Evolutionary conservation across 1,139 yeast genomes (phyloP), one percentile per base, ranked within the genome.

Genomic region (Suhomyces bokatorum): DNA sequence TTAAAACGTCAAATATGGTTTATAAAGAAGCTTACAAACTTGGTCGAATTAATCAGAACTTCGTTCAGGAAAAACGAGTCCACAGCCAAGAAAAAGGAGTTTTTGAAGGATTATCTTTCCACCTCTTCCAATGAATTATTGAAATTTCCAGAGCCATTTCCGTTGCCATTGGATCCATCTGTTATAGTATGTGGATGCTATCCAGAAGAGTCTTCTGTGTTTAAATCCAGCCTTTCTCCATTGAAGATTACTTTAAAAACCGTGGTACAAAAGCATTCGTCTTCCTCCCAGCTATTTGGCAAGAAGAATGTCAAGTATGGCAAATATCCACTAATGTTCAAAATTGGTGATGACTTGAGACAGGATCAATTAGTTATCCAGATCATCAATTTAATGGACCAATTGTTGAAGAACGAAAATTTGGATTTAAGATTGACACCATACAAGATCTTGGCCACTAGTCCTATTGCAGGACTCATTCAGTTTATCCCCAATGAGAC

Each of bases 311-410:
- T 16, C 4, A 67, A 66, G 44, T 62, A 73, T 47, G 87, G 85
- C 0, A 74, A 72, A 40, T 95, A 90, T 63, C 83, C 96, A 4
- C 67, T 93, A 36, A 93, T 95, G 86, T 90, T 90, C 67, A 95
- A 95, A 62, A 87, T 87, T 40, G 99, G 99, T 3, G 99, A 95
- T 65, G 99, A 95, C 61, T 70, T 95, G 42, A 74, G 98, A 47
- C 99, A 95, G 63, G 99, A 95, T 68, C 99, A 95, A 63, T 77
- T 95, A 53, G 96, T 93, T 20, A 87, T 90, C 43, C 99, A 95
- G 63, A 88, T 95, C 47, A 87, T 95, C 43, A 80, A 86, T 43
- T 70, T 95, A 47, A 93, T 95, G 97, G 97, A 93, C 63, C 90
- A 84, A 58, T 75, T 95, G 40, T 68, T 95, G 45, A 83, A 86